Evolutionary conservation across 2,329 filamentous ascomycete species (phyloP).

Genomic region (Rutstroemia sp.): DNA sequence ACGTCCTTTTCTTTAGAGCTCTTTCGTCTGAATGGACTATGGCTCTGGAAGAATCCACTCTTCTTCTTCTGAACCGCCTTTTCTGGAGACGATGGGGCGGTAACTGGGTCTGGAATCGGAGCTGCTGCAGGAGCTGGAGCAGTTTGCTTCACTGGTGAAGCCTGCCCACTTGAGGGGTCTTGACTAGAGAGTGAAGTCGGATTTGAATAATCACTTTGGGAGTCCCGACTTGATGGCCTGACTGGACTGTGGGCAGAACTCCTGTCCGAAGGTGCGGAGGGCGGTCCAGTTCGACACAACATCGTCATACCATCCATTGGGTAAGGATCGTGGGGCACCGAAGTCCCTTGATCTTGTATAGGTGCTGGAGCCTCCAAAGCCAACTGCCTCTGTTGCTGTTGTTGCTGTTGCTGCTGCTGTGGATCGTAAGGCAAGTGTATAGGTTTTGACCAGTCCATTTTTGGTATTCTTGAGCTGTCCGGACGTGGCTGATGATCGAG

Average conservation of each 20-base stretch:
- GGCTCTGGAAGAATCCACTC: slow-evolving; percentile 86
- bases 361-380: slow-evolving; percentile 45
- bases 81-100: slow-evolving; percentile 33
- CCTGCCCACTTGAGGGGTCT: slow-evolving; percentile 66
- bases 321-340: slow-evolving; percentile 86
- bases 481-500: slow-evolving; percentile 14
- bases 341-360: slow-evolving; percentile 50
- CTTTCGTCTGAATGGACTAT: slow-evolving; percentile 87
- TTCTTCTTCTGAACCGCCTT: slow-evolving; percentile 62
- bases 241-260: slow-evolving; percentile 60
- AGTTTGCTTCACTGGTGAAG: slow-evolving; percentile 63
- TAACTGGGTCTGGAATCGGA: too few relatives aligned
- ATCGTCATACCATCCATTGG: slow-evolving; percentile 96
- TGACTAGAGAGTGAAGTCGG: slow-evolving; percentile 83
- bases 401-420: not conserved
- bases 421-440: slow-evolving; percentile 10
- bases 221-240: slow-evolving; percentile 77
- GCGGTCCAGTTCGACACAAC: slow-evolving; percentile 74
- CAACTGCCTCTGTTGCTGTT: slow-evolving; percentile 12
- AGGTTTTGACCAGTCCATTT: slow-evolving; percentile 10
- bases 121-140: slow-evolving; percentile 10
- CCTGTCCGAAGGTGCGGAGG: slow-evolving; percentile 60
- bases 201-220: slow-evolving; percentile 84
- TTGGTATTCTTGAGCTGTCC: slow-evolving; percentile 8
- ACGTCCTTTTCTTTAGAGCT: slow-evolving; percentile 71